Base-by-base conservation (phyloP, 176 grass and related monocot species). In the Zizania latifolia region DNA sequence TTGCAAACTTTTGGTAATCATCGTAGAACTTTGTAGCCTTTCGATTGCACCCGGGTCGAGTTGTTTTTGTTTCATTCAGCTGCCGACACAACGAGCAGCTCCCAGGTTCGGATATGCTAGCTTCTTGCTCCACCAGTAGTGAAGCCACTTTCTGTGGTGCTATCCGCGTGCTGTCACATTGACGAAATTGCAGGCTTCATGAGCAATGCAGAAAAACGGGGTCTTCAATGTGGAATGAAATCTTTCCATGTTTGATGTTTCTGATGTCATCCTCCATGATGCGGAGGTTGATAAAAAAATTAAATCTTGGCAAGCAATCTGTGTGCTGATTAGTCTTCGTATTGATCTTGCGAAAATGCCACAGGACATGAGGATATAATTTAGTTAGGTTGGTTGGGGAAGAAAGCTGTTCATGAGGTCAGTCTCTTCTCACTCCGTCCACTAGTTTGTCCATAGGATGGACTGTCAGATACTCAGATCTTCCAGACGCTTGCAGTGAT, bases 41-140 rank as follows among this genome's bases (percentile, higher is more conserved):
- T 41, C 14, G 33, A 3, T 31, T 71, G 48, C 22, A 15, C 26
- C 21, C 62, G 0, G 8, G 2, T 22, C 48, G 48, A 53, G 19
- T 53, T 10, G 19, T 6, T 65, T 32, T 53, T 10, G 19, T 6
- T 65, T 32, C 29, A 21, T 68, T 68, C 71, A 59, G 6, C 29
- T 46, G 43, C 28, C 16, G 28, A 51, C 43, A 61, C 65, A 71
- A 71, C 39, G 14, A 71, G n/a, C 48, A 61, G 6, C 8, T 70
- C 54, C 29, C 30, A 37, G 58, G 24, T 72, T 78, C 28, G 22
- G 54, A 38, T 5, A 37, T 55, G 23, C 13, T 59, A 77, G 32
- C 16, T 57, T 35, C 36, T 68, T 26, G 17, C 71, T 76, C 58
- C 74, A 87, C 79, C 73, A 48, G n/a, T 21, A 51, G 38, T 9